Base-by-base conservation (phyloP, 139 green algal species). In the Chlorella sp. region DNA sequence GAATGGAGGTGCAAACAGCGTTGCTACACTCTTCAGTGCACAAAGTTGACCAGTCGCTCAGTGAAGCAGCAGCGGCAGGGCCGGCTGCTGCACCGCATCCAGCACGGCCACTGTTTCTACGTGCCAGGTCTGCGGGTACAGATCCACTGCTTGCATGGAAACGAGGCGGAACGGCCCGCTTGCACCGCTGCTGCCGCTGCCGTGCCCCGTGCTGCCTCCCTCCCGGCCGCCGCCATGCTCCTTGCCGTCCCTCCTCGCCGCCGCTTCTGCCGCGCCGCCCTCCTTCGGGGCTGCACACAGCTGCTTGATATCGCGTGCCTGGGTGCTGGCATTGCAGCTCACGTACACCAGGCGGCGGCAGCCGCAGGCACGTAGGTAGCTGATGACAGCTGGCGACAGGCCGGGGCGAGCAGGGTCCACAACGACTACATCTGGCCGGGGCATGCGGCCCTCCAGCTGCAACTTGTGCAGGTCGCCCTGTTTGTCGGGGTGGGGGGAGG, bases 121-220 rank as follows among this genome's bases (percentile, higher is more conserved):
- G 48, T 98, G 95, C 38, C 90, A 82, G 2, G 95, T 98, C 56
- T 98, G 95, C 0, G 95, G 95, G 73, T 96, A 97, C 90, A 98
- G 92, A 81, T 98, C 95, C 19, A 95, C 87, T 0, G 93, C 87
- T 76, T 92, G 86, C 3, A 98, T 56, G 13, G 79, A 90, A 26
- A 86, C 82, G 19, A 98, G 87, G 28, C 67, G 70, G 82, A 95
- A 98, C 8, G 88, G 90, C 3, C 69, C 73, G 28, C 34, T 65
- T 13, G 16, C 60, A 48, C 32, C 40, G 64, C 11, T 46, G 22
- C n/a, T n/a, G 32, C 19, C 79, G 20, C 40, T 36, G 9, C 24
- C n/a, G n/a, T n/a, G n/a, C n/a, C n/a, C n/a, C n/a, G n/a, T n/a
- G 60, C 77, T n/a, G 41, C 60, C 40, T 2, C 2, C 36, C 3